Base-by-base conservation (phyloP, 352 stramenopile genomes). In the Phytophthora aleatoria region DNA sequence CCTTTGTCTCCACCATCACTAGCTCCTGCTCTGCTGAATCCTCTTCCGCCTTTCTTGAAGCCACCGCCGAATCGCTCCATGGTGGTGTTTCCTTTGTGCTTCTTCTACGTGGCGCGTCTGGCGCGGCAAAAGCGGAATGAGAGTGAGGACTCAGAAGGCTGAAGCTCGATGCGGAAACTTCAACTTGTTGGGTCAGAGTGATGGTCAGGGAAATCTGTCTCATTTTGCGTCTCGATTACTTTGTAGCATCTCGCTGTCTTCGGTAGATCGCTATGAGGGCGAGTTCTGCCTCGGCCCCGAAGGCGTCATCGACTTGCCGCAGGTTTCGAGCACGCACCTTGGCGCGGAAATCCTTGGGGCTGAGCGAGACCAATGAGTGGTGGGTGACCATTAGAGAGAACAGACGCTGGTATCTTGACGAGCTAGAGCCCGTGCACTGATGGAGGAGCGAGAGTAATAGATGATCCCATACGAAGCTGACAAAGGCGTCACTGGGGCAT, bases 311-410 rank as follows among this genome's bases (percentile, higher is more conserved):
- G 5, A 79, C 51, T 8, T 79, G 57, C 13, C 79, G 76, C 26
- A 92, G 58, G 41, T 83, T 72, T 53, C 71, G 78, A 27, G 77
- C 62, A 11, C 81, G 79, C 27, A 92, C 67, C 50, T 77, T 74
- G 39, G 64, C 55, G 15, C 83, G 81, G 49, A 92, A 90, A 27
- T 83, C 71, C 61, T 84, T 89, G 2, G 83, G 77, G 8, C 64
- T 58, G 5, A 90, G 69, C 7, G 50, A 63, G 0, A 57, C 65
- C 7, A 92, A 57, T 20, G 53, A 67, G 9, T 41, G 42, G 26
- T 81, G 68, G 3, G 9, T 53, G 1, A 85, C 61, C 5, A 91
- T 54, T 11, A 68, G 35, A 1, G 36, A 33, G 2, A 78, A 49
- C 1, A 90, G 48, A 13, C 51, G 47, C 12, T 71, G 54, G 26